phyloP scores from a whole-genome alignment of 2,329 filamentous ascomycete genomes.

The Chaetothyriales sp. region DNA sequence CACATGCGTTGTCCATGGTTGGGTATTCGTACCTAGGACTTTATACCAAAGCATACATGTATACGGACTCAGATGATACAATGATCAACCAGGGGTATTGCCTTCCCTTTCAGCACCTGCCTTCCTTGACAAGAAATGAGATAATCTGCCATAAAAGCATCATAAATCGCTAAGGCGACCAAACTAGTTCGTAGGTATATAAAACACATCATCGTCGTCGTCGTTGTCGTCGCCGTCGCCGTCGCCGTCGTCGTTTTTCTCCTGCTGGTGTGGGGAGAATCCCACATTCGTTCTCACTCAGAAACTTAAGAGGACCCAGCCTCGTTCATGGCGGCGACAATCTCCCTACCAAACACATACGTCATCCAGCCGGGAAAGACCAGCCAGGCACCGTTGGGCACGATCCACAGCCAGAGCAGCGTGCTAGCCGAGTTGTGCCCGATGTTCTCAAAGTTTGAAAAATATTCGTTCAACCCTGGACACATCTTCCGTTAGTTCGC shows the following conservation, averaged over 20 bases:
- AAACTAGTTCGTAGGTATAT: no score
- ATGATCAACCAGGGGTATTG: no score
- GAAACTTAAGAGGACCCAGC: background rate
- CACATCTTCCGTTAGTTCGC: background rate
- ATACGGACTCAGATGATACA: background rate
- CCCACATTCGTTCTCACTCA: no score
- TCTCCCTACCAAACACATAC: slow-evolving; percentile 47
- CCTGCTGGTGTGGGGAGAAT: no score
- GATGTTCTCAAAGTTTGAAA: slow-evolving; percentile 46
- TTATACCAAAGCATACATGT: background rate
- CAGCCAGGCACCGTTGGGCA: slow-evolving; percentile 56
- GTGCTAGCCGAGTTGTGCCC: slow-evolving; percentile 45
- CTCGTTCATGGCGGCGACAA: slow-evolving; percentile 36
- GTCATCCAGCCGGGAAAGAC: slow-evolving; percentile 50
- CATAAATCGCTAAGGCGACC: no score
- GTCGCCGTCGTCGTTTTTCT: no score
- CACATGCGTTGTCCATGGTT: no score
- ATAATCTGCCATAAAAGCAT: background rate
- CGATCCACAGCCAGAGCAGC: slow-evolving; percentile 46
- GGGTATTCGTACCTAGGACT: no score
- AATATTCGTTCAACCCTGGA: slow-evolving; percentile 45
- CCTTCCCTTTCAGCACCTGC: background rate
- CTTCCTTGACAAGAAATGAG: no score
- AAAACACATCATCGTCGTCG: no score
- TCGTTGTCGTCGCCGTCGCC: no score